Base-by-base conservation (phyloP, 2,329 filamentous ascomycete species). In the Fusarium fujikuroi region DNA sequence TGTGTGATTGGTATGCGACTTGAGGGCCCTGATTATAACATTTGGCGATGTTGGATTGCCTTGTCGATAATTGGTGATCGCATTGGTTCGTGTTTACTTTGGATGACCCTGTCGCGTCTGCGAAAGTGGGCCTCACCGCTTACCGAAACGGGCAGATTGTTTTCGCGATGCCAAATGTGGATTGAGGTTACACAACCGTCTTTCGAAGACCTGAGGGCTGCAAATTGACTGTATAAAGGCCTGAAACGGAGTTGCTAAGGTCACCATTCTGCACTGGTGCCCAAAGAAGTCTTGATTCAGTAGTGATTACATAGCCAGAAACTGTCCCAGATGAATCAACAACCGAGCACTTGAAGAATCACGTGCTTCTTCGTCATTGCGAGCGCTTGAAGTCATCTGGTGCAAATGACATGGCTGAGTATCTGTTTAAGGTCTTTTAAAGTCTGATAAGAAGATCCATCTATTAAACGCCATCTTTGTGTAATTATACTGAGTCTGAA, bases 31-130 rank as follows among this genome's bases (percentile, higher is more conserved):
- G 70, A n/a, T 32, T 30, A 18, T 40, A 44, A n/a, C 61, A 75
- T 77, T 75, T 61, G 53, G 28, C 18, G 19, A 32, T 19, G 28
- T 34, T 54, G 56, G 42, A 56, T 49, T 49, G 36, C 37, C 46
- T 50, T 36, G 58, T 63, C 49, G 54, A 63, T 65, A 47, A 53
- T 60, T 60, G 67, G 63, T 61, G 73, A 68, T 74, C 72, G 75
- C 67, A 76, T 74, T 70, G 69, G 64, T 46, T 44, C 54, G 72
- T 78, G 76, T 78, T 78, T 77, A 78, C 76, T 74, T 75, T 37
- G 19, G 43, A 19, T 46, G 64, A 42, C 57, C 67, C 60, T 40
- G 70, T 76, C 77, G 77, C 77, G 77, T 67, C 64, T 77, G 40
- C 19, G 39, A 40, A 60, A 52, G 75, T 77, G 76, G 75, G 75